phyloP scores from a whole-genome alignment of 352 stramenopile species.

The Pythium angustatum region DNA sequence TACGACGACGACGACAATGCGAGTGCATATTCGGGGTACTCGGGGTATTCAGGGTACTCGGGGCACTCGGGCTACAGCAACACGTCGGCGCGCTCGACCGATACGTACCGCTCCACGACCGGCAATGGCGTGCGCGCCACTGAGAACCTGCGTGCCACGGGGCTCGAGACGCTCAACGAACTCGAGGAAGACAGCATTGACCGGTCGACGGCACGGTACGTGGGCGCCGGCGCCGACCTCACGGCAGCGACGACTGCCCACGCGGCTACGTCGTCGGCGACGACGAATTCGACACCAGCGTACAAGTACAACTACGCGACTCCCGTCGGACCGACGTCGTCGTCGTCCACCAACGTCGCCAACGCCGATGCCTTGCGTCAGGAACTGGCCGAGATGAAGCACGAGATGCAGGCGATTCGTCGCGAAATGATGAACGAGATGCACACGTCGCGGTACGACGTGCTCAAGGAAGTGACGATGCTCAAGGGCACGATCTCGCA shows the following conservation, averaged over 20 bases:
- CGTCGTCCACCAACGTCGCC: background rate
- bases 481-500: constrained; percentile 77
- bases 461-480: constrained; percentile 83
- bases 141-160: constrained; percentile 50
- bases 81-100: constrained; percentile 31
- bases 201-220: constrained; percentile 37
- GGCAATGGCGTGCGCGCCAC: constrained; percentile 16
- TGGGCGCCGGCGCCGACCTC: constrained; percentile 32
- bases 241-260: constrained; percentile 24
- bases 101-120: constrained; percentile 60
- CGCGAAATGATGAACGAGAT: constrained; percentile 87
- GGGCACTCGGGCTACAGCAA: constrained; percentile 23
- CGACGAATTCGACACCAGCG: background rate
- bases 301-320: constrained; percentile 8
- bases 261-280: background rate
- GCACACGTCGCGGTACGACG: constrained; percentile 78
- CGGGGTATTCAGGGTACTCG: constrained; percentile 16
- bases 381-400: constrained; percentile 64
- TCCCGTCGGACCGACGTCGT: background rate
- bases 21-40: constrained; percentile 15
- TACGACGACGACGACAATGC: constrained; percentile 30
- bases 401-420: constrained; percentile 64
- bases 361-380: constrained; percentile 33
- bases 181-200: constrained; percentile 44
- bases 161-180: constrained; percentile 58